Percentiles rank a stretch among this genome's conserved stretches.
Evolutionary conservation across 2,329 filamentous ascomycete species (phyloP).

Genomic region (Elsinoe perseae): DNA sequence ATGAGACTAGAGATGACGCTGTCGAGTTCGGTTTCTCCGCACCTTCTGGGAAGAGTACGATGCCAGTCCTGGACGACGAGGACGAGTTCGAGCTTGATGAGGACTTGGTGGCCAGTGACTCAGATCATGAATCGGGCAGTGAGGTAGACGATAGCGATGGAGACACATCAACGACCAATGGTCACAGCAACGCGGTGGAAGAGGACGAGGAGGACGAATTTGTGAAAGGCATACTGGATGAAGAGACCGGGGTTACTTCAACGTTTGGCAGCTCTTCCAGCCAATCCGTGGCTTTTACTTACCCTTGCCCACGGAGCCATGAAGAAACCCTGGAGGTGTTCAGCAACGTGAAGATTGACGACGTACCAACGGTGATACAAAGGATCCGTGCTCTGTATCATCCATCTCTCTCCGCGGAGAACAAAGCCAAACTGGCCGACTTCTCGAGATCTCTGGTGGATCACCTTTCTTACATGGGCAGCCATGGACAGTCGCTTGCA

Average conservation of each 20-base stretch:
- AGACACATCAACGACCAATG: constrained; percentile 34
- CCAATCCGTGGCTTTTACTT: constrained; percentile 65
- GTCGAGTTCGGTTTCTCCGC: constrained; percentile 56
- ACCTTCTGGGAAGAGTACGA: constrained; percentile 38
- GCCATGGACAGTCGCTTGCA: constrained; percentile 47
- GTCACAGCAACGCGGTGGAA: constrained; percentile 27
- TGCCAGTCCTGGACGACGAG: constrained; percentile 71
- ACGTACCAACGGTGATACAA: constrained; percentile 73
- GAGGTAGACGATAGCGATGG: constrained; percentile 27
- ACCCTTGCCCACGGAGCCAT: constrained; percentile 73
- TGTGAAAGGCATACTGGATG: constrained; percentile 36
- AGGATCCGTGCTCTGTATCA: constrained; percentile 89
- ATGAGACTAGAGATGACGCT: constrained; percentile 48
- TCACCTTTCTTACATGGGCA: constrained; percentile 53
- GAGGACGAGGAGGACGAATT: constrained; percentile 43
- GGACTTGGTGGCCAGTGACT: constrained; percentile 75
- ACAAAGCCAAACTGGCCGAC: constrained; percentile 71
- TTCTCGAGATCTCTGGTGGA: constrained; percentile 62
- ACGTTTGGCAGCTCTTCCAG: constrained; percentile 35
- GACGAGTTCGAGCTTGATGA: constrained; percentile 91
- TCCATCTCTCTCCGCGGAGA: constrained; percentile 72
- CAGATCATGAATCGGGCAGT: constrained; percentile 39
- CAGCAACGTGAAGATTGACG: constrained; percentile 50
- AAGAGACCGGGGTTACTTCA: constrained; percentile 13
- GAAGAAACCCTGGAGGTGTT: constrained; percentile 62